Conservation (phyloP, 2,329 filamentous ascomycete species). For the Scytalidium lignicola region DNA sequence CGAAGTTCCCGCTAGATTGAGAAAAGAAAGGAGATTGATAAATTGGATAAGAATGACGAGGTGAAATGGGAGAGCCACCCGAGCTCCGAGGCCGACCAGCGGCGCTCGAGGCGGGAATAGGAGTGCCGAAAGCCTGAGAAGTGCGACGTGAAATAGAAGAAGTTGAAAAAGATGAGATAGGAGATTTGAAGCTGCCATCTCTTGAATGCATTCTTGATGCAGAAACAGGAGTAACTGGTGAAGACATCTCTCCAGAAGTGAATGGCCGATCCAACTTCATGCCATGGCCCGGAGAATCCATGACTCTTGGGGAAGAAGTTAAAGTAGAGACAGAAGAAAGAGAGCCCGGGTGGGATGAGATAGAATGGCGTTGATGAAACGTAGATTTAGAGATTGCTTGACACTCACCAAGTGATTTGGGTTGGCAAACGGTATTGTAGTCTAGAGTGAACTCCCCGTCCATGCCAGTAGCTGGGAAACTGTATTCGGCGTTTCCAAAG, state of each 20-base stretch:
- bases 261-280: too few species aligned
- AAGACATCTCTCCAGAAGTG: slow-evolving; percentile 18
- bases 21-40: slow-evolving; percentile 43
- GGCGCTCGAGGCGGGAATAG: slow-evolving; percentile 16
- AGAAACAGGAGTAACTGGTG: slow-evolving; percentile 23
- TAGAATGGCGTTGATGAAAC: slow-evolving; percentile 22
- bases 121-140: slow-evolving; percentile 18
- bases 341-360: slow-evolving; percentile 15
- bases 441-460: slow-evolving; percentile 28
- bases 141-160: slow-evolving; percentile 21
- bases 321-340: slow-evolving; percentile 23
- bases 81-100: slow-evolving; percentile 16
- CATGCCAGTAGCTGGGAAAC: slow-evolving; percentile 25
- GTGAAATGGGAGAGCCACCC: slow-evolving; percentile 18
- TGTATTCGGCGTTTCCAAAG: slow-evolving; percentile 22
- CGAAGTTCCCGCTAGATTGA: slow-evolving; percentile 48
- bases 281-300: slow-evolving; percentile 3
- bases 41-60: slow-evolving; percentile 10
- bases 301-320: slow-evolving; percentile 19
- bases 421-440: slow-evolving; percentile 33
- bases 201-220: slow-evolving; percentile 11
- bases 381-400: slow-evolving; percentile 30
- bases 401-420: slow-evolving; percentile 39
- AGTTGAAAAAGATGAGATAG: slow-evolving; percentile 30
- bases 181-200: slow-evolving; percentile 29